A percentile compares a stretch with the other conserved stretches of the same genome.
Conservation (phyloP, 2,329 filamentous ascomycete species). For the Apiospora aurea region DNA sequence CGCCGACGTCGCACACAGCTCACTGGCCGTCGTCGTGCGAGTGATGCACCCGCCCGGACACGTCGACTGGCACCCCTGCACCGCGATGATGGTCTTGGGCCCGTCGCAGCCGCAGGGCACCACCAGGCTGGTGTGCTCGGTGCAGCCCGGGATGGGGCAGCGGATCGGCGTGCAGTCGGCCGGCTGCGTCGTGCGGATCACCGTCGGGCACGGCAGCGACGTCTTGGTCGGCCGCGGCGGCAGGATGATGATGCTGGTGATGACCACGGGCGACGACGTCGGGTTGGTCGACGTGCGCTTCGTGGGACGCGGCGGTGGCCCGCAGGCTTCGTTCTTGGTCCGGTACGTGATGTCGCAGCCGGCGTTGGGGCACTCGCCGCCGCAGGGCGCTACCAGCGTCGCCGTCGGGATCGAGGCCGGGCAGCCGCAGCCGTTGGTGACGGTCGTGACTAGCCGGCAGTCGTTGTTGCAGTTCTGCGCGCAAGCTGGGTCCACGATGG, state of each 20-base stretch:
- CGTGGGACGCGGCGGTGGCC: constrained; percentile 28
- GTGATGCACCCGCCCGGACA: constrained; percentile 46
- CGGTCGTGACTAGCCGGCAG: constrained; percentile 38
- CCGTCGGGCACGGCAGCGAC: constrained; percentile 41
- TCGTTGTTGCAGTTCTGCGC: constrained; percentile 35
- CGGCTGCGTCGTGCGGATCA: constrained; percentile 44
- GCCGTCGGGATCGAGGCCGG: constrained; percentile 38
- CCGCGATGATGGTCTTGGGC: constrained; percentile 43
- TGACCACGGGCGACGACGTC: constrained; percentile 31
- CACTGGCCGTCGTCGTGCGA: constrained; percentile 40
- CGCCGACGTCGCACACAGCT: constrained; percentile 32
- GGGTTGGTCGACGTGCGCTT: constrained; percentile 28
- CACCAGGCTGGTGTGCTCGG: constrained; percentile 37
- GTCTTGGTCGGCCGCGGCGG: constrained; percentile 30
- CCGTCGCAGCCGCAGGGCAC: constrained; percentile 45
- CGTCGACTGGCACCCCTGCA: constrained; percentile 44
- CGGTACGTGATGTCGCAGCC: constrained; percentile 39
- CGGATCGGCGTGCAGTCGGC: constrained; percentile 42
- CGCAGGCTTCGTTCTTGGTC: constrained; percentile 33
- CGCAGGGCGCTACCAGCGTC: constrained; percentile 39
- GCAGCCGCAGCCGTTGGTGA: constrained; percentile 40
- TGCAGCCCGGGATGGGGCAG: constrained; percentile 47
- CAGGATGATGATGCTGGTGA: constrained; percentile 38
- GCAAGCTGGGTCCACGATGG: constrained; percentile 36
- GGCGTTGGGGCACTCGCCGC: constrained; percentile 39